These are phyloP conservation scores for Moniliella sp. DNA, from an alignment of 1,284 basidiomycete species.

Conservation along the genomic window DNA sequence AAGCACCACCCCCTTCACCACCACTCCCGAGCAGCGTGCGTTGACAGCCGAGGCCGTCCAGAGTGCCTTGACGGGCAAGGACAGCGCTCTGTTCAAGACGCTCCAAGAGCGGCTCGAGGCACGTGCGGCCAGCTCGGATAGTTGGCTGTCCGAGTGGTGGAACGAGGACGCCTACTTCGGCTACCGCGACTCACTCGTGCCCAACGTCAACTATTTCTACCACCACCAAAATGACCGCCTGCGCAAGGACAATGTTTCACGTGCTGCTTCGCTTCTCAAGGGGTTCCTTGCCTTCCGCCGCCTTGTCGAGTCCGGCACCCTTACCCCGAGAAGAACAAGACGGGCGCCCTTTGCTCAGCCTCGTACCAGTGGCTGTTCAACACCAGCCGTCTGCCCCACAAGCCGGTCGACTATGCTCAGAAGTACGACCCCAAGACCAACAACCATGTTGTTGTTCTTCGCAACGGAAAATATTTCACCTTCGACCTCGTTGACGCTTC, in stretches of 20 bases:
- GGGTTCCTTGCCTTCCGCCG: constrained; percentile 26
- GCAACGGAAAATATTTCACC: constrained; percentile 78
- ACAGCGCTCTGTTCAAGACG: constrained; percentile 48
- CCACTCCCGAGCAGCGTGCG: constrained; percentile 6
- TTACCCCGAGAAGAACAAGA: constrained; percentile 72
- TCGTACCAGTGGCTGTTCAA: constrained; percentile 99
- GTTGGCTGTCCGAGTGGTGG: constrained; percentile 95
- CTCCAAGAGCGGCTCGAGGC: constrained; percentile 61
- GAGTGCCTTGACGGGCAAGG: constrained; percentile 42
- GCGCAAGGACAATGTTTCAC: constrained; percentile 12
- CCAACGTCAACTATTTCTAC: constrained; percentile 87
- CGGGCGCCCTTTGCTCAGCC: constrained; percentile 65
- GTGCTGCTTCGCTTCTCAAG: constrained; percentile 26
- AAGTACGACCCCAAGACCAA: constrained; percentile 57
- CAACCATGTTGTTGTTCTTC: constrained; percentile 70
- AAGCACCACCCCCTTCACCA: constrained; percentile 20
- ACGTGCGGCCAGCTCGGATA: constrained; percentile 42
- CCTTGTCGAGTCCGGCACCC: constrained; percentile 38
- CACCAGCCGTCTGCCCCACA: constrained; percentile 59
- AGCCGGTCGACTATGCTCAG: constrained; percentile 58
- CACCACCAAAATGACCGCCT: constrained; percentile 49
- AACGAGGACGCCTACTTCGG: constrained; percentile 55
- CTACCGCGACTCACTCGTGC: constrained; percentile 62
- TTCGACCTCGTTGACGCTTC: constrained; percentile 40
- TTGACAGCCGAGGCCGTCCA: constrained; percentile 38